These are phyloP conservation scores for Melastoma malabathricum DNA, from an alignment of 345 rosid species.

Conservation along the genomic window DNA sequence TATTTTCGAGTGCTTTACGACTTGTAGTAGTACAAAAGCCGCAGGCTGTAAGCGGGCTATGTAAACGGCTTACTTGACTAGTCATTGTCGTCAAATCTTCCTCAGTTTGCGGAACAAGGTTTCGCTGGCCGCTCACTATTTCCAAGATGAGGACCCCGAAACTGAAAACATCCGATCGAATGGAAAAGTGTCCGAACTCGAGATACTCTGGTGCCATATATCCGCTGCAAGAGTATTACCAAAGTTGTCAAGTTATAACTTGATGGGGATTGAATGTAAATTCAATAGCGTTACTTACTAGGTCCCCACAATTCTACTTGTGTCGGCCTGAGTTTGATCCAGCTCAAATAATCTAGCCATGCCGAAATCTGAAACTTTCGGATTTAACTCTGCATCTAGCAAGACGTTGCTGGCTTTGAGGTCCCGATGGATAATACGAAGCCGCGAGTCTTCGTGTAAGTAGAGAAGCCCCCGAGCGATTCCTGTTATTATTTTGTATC, in stretches of 20 bases:
- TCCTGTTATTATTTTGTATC: slow-evolving; percentile 11
- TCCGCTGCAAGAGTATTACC: slow-evolving; percentile 14
- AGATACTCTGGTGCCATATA: slow-evolving; percentile 35
- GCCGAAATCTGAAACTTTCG: slow-evolving; percentile 22
- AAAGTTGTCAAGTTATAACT: background rate
- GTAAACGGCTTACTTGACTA: slow-evolving; percentile 4
- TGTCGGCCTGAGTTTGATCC: slow-evolving; percentile 8
- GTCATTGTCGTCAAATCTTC: background rate
- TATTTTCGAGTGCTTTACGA: too few species aligned
- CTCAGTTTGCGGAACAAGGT: slow-evolving; percentile 8
- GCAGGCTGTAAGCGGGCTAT: too few species aligned
- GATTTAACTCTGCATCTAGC: slow-evolving; percentile 13
- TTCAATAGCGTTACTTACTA: slow-evolving; percentile 7
- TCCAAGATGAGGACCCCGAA: slow-evolving; percentile 16
- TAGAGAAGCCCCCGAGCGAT: slow-evolving; percentile 18
- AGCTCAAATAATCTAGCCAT: slow-evolving; percentile 11
- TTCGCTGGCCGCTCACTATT: slow-evolving; percentile 23
- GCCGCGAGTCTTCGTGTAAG: slow-evolving; percentile 13
- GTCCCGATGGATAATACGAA: slow-evolving; percentile 17
- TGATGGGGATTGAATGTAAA: background rate
- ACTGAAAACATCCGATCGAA: slow-evolving; percentile 24
- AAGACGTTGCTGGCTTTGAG: slow-evolving; percentile 20
- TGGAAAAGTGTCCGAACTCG: slow-evolving; percentile 19
- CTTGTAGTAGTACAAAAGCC: too few species aligned
- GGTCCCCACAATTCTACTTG: slow-evolving; percentile 13